These are phyloP conservation scores for Persicaria maculosa DNA, from an alignment of 148 eudicot species.

Conservation along the genomic window DNA sequence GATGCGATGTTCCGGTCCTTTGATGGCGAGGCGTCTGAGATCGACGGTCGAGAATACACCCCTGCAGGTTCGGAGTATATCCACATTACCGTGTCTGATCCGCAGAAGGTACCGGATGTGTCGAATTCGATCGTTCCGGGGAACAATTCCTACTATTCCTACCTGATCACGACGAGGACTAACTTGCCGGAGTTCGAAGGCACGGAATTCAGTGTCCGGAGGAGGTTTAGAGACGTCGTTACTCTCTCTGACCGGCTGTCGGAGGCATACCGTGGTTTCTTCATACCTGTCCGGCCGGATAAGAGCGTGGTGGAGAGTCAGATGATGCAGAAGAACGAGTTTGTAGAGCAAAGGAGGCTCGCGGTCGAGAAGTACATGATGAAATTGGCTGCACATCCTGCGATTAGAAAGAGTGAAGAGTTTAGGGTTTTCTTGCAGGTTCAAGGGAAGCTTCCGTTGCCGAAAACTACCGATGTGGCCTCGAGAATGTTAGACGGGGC, in stretches of 20 bases:
- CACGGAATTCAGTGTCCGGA: constrained; percentile 44
- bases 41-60: constrained; percentile 35
- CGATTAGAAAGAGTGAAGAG: constrained; percentile 48
- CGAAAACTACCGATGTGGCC: constrained; percentile 40
- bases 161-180: constrained; percentile 48
- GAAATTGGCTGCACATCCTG: constrained; percentile 49
- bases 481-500: constrained; percentile 62
- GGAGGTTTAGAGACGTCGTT: constrained; percentile 53
- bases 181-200: constrained; percentile 42
- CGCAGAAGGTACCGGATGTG: constrained; percentile 53
- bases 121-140: constrained; percentile 76
- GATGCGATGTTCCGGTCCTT: constrained; percentile 84
- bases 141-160: constrained; percentile 37
- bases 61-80: constrained; percentile 34
- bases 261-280: constrained; percentile 47
- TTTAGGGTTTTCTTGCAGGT: constrained; percentile 45
- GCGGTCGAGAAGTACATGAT: constrained; percentile 56
- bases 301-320: constrained; percentile 73
- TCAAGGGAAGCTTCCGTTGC: constrained; percentile 43
- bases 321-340: constrained; percentile 60
- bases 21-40: constrained; percentile 45
- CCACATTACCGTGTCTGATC: constrained; percentile 74
- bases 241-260: constrained; percentile 46
- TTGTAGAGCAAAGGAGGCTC: constrained; percentile 55
- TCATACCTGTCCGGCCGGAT: constrained; percentile 59